These are phyloP conservation scores for Brasilioporus rufonigricans DNA, from an alignment of 768 basidiomycete species.

Conservation along the genomic window DNA sequence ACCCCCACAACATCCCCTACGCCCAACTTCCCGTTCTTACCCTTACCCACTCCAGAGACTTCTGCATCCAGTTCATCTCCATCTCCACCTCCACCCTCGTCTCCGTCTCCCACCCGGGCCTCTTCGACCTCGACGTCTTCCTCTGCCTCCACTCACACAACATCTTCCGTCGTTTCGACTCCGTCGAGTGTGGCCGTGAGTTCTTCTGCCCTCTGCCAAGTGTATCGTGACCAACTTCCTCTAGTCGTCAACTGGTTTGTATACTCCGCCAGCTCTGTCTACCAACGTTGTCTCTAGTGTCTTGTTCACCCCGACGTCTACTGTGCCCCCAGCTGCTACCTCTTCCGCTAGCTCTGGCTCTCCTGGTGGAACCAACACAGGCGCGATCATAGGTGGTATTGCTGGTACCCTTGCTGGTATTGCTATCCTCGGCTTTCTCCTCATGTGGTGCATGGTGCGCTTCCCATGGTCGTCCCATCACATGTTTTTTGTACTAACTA, in stretches of 20 bases:
- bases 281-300: background rate
- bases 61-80: background rate
- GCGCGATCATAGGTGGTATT: constrained; percentile 39
- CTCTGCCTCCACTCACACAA: background rate
- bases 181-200: constrained; percentile 18
- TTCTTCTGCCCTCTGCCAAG: background rate
- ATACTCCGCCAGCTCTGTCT: background rate
- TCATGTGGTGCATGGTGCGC: constrained; percentile 49
- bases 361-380: constrained; percentile 33
- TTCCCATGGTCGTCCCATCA: background rate
- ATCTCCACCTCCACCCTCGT: constrained; percentile 9
- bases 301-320: constrained; percentile 1
- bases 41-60: background rate
- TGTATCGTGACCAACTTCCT: background rate
- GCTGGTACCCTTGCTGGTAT: constrained; percentile 46
- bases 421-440: constrained; percentile 36
- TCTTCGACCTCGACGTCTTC: constrained; percentile 1
- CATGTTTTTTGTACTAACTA: constrained; percentile 1
- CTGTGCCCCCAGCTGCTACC: constrained; percentile 19
- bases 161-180: constrained; percentile 6
- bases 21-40: constrained; percentile 1
- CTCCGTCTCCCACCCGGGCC: constrained; percentile 3
- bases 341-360: constrained; percentile 32
- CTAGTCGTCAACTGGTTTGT: background rate
- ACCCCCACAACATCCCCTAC: constrained; percentile 14